Evolutionary conservation across 208 protist species (phyloP), one percentile per base, ranked within the genome.

Genomic region (Angomonas ambiguus): DNA sequence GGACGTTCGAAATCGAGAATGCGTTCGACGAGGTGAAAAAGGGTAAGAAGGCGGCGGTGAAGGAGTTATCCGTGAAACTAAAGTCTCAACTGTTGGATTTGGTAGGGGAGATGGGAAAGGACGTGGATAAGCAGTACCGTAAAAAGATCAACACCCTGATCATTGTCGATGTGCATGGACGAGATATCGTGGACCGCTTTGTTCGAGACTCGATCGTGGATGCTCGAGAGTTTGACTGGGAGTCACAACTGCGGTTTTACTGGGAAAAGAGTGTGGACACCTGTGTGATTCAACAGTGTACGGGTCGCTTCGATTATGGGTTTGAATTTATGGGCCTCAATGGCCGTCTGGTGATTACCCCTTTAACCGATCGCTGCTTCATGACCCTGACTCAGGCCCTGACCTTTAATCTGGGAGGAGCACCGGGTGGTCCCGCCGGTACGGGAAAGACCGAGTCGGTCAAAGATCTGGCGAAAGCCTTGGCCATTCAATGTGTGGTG

Each of bases 301-400:
- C 97, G 16, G 97, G 97, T 59, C 58, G 71, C 24, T 99, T 99
- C 74, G 75, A 87, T 48, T 99, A 98, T 80, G 98, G 97, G 51
- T 99, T 99, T 76, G 98, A 99, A 83, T 99, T 99, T 83, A 99
- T 99, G 95, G 98, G 98, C 28, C 83, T 99, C n/a, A 98, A 98
- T 68, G 98, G 97, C 31, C 87, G 98, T 27, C 94, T 99, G 24
- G 98, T 99, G 59, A 99, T 99, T 75, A 99, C 98, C 5, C 98
- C 98, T 45, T 85, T 99, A 61, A 99, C 98, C 18, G 98, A 99
- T 66, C 86, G 98, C 49, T 99, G 97, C 86, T 99, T 99, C 80
- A 99, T 99, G 95, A 99, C 98, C 35, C 77, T 99, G 31, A 99
- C 98, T 2, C 97, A 99, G 83, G 97, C 98, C 20, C 86, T 99